phyloP scores from a whole-genome alignment of 78 protist genomes.

The Chrysochromulina tobinii region DNA sequence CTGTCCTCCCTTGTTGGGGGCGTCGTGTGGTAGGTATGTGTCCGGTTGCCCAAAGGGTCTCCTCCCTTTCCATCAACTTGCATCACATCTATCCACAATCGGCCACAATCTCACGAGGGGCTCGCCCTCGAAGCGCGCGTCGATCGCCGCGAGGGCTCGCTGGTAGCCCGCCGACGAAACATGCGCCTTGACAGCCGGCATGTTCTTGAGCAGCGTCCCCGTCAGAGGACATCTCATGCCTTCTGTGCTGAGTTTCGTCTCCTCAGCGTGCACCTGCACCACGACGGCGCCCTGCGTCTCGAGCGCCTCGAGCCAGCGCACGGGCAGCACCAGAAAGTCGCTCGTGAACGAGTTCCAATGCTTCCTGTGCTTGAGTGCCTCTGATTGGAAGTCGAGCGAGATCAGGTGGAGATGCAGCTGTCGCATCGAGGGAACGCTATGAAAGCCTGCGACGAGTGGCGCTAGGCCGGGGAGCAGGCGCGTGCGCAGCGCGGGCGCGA shows the following conservation, averaged over 20 bases:
- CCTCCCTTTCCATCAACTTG: too few relatives aligned
- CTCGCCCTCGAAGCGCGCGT: too few relatives aligned
- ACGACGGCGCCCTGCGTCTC: not conserved
- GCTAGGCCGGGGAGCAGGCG: not conserved
- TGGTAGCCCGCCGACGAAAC: not conserved
- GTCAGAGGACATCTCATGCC: not conserved
- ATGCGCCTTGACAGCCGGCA: not conserved
- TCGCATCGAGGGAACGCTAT: conserved; percentile 28
- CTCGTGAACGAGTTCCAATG: conserved; percentile 84
- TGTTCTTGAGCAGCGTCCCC: not conserved
- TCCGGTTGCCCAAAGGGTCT: too few relatives aligned
- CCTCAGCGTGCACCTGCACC: not conserved
- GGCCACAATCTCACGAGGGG: too few relatives aligned
- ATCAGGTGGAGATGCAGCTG: conserved; percentile 73
- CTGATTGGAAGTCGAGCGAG: conserved; percentile 65
- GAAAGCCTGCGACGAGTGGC: conserved; percentile 9
- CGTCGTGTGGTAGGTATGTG: too few relatives aligned
- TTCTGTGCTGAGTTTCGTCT: not conserved
- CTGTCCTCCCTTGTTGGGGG: too few relatives aligned
- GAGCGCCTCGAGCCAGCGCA: not conserved
- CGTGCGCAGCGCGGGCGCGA: not conserved
- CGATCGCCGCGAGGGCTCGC: too few relatives aligned
- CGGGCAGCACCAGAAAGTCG: conserved; percentile 53
- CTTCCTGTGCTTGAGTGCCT: conserved; percentile 64
- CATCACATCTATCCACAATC: too few relatives aligned